Base-by-base conservation (phyloP, 1,139 yeast genomes). In the Yarrowia galli region DNA sequence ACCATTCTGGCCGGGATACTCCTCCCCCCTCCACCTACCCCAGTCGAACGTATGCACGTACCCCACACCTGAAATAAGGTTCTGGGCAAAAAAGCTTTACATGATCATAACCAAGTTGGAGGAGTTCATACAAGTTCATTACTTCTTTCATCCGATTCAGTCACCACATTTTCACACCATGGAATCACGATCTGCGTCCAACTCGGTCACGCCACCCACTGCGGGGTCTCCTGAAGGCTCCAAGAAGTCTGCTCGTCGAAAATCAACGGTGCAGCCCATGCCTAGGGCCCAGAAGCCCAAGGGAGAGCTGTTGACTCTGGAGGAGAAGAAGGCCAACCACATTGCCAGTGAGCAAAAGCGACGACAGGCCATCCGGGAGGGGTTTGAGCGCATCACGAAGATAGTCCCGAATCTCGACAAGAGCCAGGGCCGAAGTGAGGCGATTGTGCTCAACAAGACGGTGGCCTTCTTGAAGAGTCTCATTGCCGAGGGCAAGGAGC, bases 271-370 rank as follows among this genome's bases (percentile, higher is more conserved):
- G 15, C 54, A 61, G 36, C 66, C 66, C 46, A 48, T 61, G 66
- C 66, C 66, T 10, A 45, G 66, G 13, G 66, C 66, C 10, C 69
- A 72, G 23, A 72, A 72, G 66, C 70, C 72, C 25, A 72, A 72
- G 2, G 75, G 76, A n/a, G 75, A 71, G 46, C 71, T 74, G 40
- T 69, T 75, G 32, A 72, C 76, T 2, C 70, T 72, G 15, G 77
- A 75, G 67, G 77, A 75, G 68, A 75, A 75, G 64, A 74, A 74
- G 75, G 80, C 78, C 46, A 81, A 80, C 68, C 85, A 83, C 70
- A 82, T 82, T 18, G 83, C 83, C n/a, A 81, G 85, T 0, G 86
- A 83, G 70, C 82, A 83, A 71, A 82, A 81, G 70, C 77, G 86
- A 40, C 76, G 86, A 20, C 80, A 79, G 69, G 85, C 85, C 4